phyloP scores from a whole-genome alignment of 2,329 filamentous ascomycete species.

The Pezicula neosporulosa region DNA sequence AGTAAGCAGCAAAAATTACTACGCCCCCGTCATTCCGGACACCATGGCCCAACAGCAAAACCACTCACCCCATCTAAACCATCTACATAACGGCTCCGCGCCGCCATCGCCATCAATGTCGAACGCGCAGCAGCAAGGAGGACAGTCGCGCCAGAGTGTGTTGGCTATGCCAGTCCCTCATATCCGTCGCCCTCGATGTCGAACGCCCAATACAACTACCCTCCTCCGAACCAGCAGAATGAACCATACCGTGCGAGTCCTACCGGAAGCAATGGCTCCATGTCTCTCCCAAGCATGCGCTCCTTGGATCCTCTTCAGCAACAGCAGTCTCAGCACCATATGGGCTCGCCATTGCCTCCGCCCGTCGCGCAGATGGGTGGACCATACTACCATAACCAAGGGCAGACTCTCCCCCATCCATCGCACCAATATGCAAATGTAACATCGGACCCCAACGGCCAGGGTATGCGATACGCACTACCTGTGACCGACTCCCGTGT shows the following conservation, averaged over 20 bases:
- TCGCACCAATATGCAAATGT: constrained; percentile 43
- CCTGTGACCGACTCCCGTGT: constrained; percentile 49
- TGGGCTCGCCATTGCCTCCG: constrained; percentile 50
- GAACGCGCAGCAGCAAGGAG: constrained; percentile 22
- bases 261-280: constrained; percentile 38
- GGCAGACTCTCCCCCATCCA: constrained; percentile 32
- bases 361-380: constrained; percentile 44
- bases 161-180: constrained; percentile 40
- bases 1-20: no score
- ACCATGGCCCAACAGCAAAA: constrained; percentile 23
- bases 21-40: constrained; percentile 6
- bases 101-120: constrained; percentile 30
- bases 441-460: constrained; percentile 40
- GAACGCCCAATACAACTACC: constrained; percentile 44
- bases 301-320: constrained; percentile 39
- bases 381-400: constrained; percentile 45
- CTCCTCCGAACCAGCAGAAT: constrained; percentile 31
- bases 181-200: constrained; percentile 44
- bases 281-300: constrained; percentile 48
- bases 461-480: constrained; percentile 51
- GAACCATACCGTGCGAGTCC: constrained; percentile 42
- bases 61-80: constrained; percentile 23
- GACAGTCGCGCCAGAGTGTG: constrained; percentile 20
- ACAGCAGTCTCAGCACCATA: constrained; percentile 32
- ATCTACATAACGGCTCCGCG: constrained; percentile 26